Evolutionary conservation across 345 rosid species (phyloP), one percentile per base, ranked within the genome.

Genomic region (Camelina laxa): DNA sequence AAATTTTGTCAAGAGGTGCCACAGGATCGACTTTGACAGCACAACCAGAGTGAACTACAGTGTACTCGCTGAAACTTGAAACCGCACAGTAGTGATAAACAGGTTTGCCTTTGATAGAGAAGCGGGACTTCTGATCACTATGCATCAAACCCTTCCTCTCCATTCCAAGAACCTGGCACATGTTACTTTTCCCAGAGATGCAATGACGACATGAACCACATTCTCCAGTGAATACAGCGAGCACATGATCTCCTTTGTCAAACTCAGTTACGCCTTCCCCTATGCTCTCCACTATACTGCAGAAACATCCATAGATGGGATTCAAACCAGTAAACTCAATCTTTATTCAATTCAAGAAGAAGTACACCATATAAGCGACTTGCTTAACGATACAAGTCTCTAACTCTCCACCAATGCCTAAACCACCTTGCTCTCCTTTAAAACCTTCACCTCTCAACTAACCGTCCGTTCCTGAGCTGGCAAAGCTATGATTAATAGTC

Each of bases 31-130:
- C 86, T 84, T 94, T 94, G 62, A 89, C 95, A 67, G 98, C 96
- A 84, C 96, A 90, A 6, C 98, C 97, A 9, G 96, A 85, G 75
- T 90, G 93, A 68, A 94, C 98, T 38, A 94, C 96, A 0, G 93
- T 89, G 75, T 88, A 94, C 76, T 91, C 97, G 10, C 96, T 88
- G 82, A 94, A 91, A 84, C 98, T 94, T 7, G 98, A 91, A 79
- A 94, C 92, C 0, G 96, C 98, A 47, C 95, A 90, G 75, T 85
- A 94, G 71, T 94, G 97, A 79, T 84, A 91, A 63, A 94, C 81
- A 10, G 92, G 91, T 65, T 84, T 85, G 75, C 95, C 97, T 78
- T 84, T 84, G 30, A 90, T 74, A 2, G 86, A 87, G 88, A 94
- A 91, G 7, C 97, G 89, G 1, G 92, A 84, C 72, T 64, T 72